phyloP scores from a whole-genome alignment of 2,329 filamentous ascomycete species.

The Neonectria faginata region DNA sequence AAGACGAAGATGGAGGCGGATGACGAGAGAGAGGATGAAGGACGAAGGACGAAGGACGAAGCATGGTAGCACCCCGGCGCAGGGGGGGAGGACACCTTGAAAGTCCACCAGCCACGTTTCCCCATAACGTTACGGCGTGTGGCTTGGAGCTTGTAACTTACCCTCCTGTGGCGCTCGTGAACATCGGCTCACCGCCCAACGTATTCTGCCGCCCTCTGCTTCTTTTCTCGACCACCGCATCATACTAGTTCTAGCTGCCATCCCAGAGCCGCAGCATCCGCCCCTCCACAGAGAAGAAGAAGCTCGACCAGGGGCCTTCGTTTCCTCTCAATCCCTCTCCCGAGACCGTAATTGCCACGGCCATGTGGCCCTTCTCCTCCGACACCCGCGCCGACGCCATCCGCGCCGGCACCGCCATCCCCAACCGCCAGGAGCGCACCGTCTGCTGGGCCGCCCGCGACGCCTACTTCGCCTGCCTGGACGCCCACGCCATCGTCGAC shows the following conservation, averaged over 20 bases:
- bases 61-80: background rate
- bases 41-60: background rate
- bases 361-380: constrained; percentile 59
- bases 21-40: background rate
- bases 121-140: background rate
- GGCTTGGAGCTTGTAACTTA: background rate
- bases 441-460: constrained; percentile 93
- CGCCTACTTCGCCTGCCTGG: constrained; percentile 87
- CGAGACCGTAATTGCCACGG: constrained; percentile 6
- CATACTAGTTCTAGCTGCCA: background rate
- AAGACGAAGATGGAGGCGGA: background rate
- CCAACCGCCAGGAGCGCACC: constrained; percentile 84
- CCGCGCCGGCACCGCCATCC: constrained; percentile 74
- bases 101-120: constrained; percentile 15
- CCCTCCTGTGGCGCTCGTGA: background rate
- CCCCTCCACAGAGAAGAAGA: constrained; percentile 1
- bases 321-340: background rate
- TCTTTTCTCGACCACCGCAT: constrained; percentile 10
- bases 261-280: constrained; percentile 16
- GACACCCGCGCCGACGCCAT: constrained; percentile 64
- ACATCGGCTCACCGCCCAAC: constrained; percentile 11
- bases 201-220: constrained; percentile 8
- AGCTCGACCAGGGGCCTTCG: background rate
- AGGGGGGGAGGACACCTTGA: constrained; percentile 3
- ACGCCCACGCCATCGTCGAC: constrained; percentile 84